phyloP scores from a whole-genome alignment of 768 basidiomycete genomes.

The Kwoniella dejecticola region DNA sequence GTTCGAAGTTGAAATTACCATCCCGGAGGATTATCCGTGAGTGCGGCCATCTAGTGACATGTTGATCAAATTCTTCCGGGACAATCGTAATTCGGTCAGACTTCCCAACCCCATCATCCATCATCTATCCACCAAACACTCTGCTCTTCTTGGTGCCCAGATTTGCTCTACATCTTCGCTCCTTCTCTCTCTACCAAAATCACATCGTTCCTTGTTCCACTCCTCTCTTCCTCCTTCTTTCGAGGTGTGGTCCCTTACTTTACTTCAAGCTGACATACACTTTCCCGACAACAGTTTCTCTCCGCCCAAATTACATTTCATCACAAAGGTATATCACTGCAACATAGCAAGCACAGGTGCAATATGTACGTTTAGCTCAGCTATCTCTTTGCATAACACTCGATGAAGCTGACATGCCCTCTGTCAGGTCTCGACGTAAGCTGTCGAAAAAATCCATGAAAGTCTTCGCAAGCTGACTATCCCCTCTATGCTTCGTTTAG shows the following conservation, averaged over 20 bases:
- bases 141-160: too few relatives aligned
- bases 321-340: constrained; percentile 54
- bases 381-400: background rate
- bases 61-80: too few relatives aligned
- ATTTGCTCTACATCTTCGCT: too few relatives aligned
- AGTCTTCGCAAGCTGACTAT: background rate
- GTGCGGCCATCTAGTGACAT: constrained; percentile 20
- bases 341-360: constrained; percentile 48
- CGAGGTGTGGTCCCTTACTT: too few relatives aligned
- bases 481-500: constrained; percentile 69
- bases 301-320: constrained; percentile 49
- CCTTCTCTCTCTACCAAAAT: too few relatives aligned
- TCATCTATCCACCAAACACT: too few relatives aligned
- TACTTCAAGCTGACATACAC: too few relatives aligned
- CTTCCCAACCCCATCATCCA: too few relatives aligned
- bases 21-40: constrained; percentile 55
- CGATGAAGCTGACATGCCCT: background rate
- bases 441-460: background rate
- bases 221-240: too few relatives aligned
- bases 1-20: constrained; percentile 48
- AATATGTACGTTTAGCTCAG: constrained; percentile 45
- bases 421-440: constrained; percentile 46
- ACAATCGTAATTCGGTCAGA: too few relatives aligned
- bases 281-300: constrained; percentile 53
- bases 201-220: too few relatives aligned